Evolutionary conservation across 208 protist genomes (phyloP).

Genomic region (Trypanosoma vivax): DNA sequence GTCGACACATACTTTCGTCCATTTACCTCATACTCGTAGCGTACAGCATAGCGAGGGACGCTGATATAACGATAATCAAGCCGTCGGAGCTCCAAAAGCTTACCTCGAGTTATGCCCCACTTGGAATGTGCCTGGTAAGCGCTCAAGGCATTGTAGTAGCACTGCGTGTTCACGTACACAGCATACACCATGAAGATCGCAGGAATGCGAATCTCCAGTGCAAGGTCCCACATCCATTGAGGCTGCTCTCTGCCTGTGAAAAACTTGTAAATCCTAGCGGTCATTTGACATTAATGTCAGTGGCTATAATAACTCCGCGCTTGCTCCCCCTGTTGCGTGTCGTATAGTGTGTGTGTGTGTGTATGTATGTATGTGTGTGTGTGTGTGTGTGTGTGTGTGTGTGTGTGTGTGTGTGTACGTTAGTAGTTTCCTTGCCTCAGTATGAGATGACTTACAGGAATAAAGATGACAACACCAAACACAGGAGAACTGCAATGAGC

Average conservation of each 20-base stretch:
- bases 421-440: too few species aligned
- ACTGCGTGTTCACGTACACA: constrained; percentile 72
- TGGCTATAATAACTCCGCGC: too few species aligned
- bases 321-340: too few species aligned
- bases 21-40: constrained; percentile 82
- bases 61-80: constrained; percentile 83
- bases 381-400: too few species aligned
- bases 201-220: constrained; percentile 76
- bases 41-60: constrained; percentile 74
- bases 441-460: too few species aligned
- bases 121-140: constrained; percentile 57
- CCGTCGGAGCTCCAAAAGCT: constrained; percentile 79
- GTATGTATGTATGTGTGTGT: too few species aligned
- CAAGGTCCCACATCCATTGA: constrained; percentile 84
- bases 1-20: constrained; percentile 73
- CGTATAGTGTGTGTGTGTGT: too few species aligned
- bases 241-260: constrained; percentile 70
- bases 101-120: constrained; percentile 69
- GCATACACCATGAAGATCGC: constrained; percentile 46
- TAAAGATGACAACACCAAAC: too few species aligned
- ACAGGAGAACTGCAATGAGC: too few species aligned
- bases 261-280: constrained; percentile 59
- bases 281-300: too few species aligned
- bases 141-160: constrained; percentile 70
- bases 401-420: too few species aligned